Conservation (phyloP, 495 filamentous ascomycete genomes). For the Talaromyces stipitatus region DNA sequence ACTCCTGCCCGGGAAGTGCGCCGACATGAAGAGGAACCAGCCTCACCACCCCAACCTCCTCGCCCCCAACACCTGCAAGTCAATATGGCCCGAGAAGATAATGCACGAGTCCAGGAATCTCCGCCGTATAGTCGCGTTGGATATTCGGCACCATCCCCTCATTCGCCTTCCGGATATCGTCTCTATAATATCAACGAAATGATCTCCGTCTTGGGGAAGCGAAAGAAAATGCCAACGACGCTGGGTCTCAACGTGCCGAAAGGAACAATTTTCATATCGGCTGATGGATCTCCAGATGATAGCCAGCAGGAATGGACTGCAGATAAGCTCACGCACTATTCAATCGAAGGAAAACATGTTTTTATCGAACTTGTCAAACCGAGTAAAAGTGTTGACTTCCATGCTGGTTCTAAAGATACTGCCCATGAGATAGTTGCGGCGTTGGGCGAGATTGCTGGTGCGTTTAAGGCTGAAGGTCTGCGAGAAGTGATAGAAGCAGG, state of each 20-base stretch:
- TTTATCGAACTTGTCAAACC: slow-evolving; percentile 89
- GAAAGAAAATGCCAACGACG: slow-evolving; percentile 95
- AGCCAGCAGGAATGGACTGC: slow-evolving; percentile 87
- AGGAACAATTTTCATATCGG: slow-evolving; percentile 82
- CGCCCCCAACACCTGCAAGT: slow-evolving; percentile 21
- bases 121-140: slow-evolving; percentile 51
- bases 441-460: slow-evolving; percentile 84
- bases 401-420: slow-evolving; percentile 95
- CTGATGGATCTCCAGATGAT: slow-evolving; percentile 71
- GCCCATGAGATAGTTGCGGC: slow-evolving; percentile 85
- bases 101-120: slow-evolving; percentile 42
- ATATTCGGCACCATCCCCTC: slow-evolving; percentile 26
- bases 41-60: slow-evolving; percentile 3
- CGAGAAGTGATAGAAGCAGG: slow-evolving; percentile 80
- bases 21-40: slow-evolving; percentile 35
- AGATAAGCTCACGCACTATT: slow-evolving; percentile 89
- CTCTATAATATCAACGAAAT: slow-evolving; percentile 97
- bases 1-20: slow-evolving; percentile 42
- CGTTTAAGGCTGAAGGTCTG: slow-evolving; percentile 73
- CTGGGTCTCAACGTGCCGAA: slow-evolving; percentile 82
- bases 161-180: slow-evolving; percentile 72
- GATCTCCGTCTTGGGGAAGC: slow-evolving; percentile 86
- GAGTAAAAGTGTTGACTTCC: slow-evolving; percentile 90
- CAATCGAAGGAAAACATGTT: slow-evolving; percentile 94
- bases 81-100: slow-evolving; percentile 16